These are phyloP conservation scores for Suillus lakei DNA, from an alignment of 768 basidiomycete genomes.

Conservation along the genomic window DNA sequence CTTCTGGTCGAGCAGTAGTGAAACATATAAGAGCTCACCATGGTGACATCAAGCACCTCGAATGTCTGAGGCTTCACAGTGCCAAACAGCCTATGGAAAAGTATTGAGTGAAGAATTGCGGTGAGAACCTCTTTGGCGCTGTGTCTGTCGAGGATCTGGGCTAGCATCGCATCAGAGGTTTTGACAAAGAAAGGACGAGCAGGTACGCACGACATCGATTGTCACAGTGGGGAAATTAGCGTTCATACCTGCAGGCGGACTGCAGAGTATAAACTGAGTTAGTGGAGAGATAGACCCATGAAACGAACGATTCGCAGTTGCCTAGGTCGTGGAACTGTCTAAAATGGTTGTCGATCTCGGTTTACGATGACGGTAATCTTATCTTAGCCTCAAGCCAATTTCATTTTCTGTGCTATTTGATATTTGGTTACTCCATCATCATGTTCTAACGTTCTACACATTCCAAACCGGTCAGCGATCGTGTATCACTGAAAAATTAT, in stretches of 20 bases:
- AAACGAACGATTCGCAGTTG: background rate
- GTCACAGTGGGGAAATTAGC: constrained; percentile 30
- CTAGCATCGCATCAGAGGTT: background rate
- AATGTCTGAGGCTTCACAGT: constrained; percentile 76
- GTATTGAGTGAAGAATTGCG: constrained; percentile 78
- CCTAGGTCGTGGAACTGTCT: constrained; percentile 4
- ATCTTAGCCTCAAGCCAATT: background rate
- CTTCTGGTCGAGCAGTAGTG: background rate
- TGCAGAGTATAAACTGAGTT: constrained; percentile 1
- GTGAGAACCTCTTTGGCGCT: constrained; percentile 75
- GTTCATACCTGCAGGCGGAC: constrained; percentile 24
- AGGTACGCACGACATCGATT: constrained; percentile 33
- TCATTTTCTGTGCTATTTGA: background rate
- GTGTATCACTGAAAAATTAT: background rate
- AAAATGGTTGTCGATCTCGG: background rate
- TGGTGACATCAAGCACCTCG: constrained; percentile 83
- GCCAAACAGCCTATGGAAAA: constrained; percentile 86
- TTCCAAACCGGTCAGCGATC: too few relatives aligned
- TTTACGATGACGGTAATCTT: background rate
- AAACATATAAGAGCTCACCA: constrained; percentile 55
- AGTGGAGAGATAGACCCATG: background rate
- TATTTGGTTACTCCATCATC: background rate
- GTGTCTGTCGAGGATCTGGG: constrained; percentile 71
- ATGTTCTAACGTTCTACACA: background rate
- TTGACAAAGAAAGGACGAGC: too few relatives aligned